Evolutionary conservation across 768 basidiomycete genomes (phyloP).

Genomic region (Austroboletus festivus): DNA sequence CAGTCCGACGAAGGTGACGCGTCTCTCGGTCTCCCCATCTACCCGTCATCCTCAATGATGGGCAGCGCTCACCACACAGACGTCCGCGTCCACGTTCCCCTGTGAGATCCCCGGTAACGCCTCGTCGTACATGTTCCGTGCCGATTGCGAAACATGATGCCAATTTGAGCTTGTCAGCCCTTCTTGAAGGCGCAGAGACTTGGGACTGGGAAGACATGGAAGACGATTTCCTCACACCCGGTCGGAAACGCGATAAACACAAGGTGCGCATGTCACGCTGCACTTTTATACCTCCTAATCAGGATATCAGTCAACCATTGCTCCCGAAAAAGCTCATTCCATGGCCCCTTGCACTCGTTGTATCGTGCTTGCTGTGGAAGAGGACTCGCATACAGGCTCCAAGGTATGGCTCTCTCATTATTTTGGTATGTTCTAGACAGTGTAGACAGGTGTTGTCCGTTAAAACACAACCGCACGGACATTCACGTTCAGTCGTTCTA

Average conservation of each 20-base stretch:
- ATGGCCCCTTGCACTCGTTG: conserved; percentile 53
- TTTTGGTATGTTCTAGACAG: neutral
- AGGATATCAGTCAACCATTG: conserved; percentile 7
- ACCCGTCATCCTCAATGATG: conserved; percentile 3
- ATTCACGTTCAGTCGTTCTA: conserved; percentile 52
- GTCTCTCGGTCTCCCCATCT: neutral
- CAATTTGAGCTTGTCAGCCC: conserved; percentile 43
- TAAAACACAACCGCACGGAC: conserved; percentile 37
- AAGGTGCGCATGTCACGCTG: conserved; percentile 15
- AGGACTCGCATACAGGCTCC: conserved; percentile 20
- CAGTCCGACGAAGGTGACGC: conserved; percentile 23
- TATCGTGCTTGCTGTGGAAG: conserved; percentile 46
- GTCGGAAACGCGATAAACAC: conserved; percentile 29
- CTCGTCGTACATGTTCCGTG: conserved; percentile 12
- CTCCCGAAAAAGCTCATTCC: conserved; percentile 17
- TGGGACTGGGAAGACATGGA: conserved; percentile 69
- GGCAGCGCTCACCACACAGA: conserved; percentile 12
- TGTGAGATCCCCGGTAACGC: conserved; percentile 11
- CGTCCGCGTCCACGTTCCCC: conserved; percentile 15
- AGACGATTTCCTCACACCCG: conserved; percentile 46
- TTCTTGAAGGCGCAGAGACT: conserved; percentile 62
- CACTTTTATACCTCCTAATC: conserved; percentile 10
- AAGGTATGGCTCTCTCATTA: conserved; percentile 14
- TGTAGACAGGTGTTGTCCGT: conserved; percentile 49
- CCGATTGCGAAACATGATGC: conserved; percentile 9